These are phyloP conservation scores for Fomes fomentarius DNA, from an alignment of 1,284 basidiomycete genomes.

Conservation along the genomic window DNA sequence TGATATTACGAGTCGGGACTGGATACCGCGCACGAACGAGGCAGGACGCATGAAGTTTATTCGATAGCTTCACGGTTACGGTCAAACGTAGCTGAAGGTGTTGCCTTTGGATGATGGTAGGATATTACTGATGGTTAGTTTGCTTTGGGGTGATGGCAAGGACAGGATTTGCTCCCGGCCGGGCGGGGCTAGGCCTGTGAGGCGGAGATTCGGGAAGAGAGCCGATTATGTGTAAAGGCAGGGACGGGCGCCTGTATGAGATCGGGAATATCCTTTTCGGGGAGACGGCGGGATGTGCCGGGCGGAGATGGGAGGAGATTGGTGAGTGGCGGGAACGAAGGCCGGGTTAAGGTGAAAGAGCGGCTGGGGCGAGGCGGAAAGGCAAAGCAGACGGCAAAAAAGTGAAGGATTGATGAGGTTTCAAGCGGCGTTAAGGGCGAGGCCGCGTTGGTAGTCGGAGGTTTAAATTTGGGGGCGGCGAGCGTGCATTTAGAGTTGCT, in stretches of 20 bases:
- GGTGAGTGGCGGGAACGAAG: background rate
- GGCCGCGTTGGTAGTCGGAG: slow-evolving; percentile 32
- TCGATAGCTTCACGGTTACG: background rate
- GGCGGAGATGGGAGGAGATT: slow-evolving; percentile 14
- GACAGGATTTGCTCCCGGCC: background rate
- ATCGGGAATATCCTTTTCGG: slow-evolving; percentile 24
- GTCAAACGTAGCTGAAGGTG: background rate
- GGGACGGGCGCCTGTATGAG: background rate
- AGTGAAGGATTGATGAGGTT: slow-evolving; percentile 27
- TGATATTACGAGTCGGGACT: too few species aligned
- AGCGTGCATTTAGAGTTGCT: slow-evolving; percentile 45
- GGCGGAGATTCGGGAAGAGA: slow-evolving; percentile 3
- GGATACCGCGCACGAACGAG: background rate
- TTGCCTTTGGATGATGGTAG: background rate
- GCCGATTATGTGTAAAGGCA: slow-evolving; percentile 20
- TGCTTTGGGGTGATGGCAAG: background rate
- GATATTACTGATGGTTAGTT: background rate
- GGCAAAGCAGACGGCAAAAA: slow-evolving; percentile 25
- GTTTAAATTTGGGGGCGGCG: slow-evolving; percentile 50
- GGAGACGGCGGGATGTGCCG: slow-evolving; percentile 5
- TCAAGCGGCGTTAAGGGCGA: slow-evolving; percentile 31
- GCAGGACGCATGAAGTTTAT: background rate
- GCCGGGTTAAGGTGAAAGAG: slow-evolving; percentile 7
- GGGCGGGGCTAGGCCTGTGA: background rate
- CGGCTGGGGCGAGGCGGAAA: slow-evolving; percentile 12